Base-by-base conservation (phyloP, 2,329 filamentous ascomycete species). In the Cladosporium halotolerans region DNA sequence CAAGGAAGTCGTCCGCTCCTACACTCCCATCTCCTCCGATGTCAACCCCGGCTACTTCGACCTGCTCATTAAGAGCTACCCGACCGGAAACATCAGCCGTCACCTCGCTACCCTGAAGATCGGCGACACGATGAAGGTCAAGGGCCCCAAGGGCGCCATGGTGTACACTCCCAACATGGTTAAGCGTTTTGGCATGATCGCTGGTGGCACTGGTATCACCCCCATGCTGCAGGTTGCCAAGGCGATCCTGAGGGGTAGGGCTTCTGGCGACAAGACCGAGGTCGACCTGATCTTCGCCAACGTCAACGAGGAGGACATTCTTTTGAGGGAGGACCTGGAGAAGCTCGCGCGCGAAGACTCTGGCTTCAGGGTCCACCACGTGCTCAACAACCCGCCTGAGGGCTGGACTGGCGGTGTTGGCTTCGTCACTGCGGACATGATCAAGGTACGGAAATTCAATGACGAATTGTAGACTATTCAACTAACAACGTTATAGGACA, bases 91-190 rank as follows among this genome's bases (percentile, higher is more conserved):
- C 78, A 97, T 99, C 79, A 95, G 88, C 71, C 91, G 89, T 76
- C 80, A 95, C 74, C 84, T 99, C 76, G 88, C 89, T 44, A 84
- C 82, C 10, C 81, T 99, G 58, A 81, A 81, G 59, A 80, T 96
- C 56, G 91, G 92, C 57, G 84, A 95, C 72, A 85, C 81, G 57
- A 93, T 99, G 79, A 89, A 89, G 70, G 86, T 97, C 65, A 85
- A 83, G 65, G 93, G 93, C 9, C 93, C 93, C 72, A 97, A 97
- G 81, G 93, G 93, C 63, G 92, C 92, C 64, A 96, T 99, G 80
- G 88, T 95, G 58, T 99, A 99, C 77, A 89, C 86, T 14, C 90
- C 92, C 64, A 96, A 96, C 79, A 92, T 99, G 88, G 89, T 92
- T 64, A 85, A 88, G 60, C 88, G 88, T 73, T 95, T 99, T 63